Evolutionary conservation across 352 stramenopile species (phyloP).

Genomic region (Elongisporangium senticosum): DNA sequence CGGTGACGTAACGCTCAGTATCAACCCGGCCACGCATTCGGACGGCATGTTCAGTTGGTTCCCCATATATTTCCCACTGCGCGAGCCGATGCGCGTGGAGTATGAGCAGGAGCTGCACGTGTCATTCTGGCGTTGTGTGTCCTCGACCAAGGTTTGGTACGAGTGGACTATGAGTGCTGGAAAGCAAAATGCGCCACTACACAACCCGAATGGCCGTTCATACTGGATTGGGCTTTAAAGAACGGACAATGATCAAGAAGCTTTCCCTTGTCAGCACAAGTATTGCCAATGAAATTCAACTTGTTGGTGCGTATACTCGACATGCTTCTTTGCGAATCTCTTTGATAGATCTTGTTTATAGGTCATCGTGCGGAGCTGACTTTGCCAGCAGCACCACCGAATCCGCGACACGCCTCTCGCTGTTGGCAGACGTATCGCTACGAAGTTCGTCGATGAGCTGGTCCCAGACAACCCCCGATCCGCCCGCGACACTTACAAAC

Average conservation of each 20-base stretch:
- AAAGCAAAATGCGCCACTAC: constrained; percentile 72
- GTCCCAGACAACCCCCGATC: constrained; percentile 6
- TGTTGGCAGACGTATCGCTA: background rate
- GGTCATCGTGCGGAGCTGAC: background rate
- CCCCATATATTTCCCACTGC: constrained; percentile 97
- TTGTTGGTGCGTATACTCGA: background rate
- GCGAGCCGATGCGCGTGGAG: constrained; percentile 82
- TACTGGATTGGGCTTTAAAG: constrained; percentile 93
- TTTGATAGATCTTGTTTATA: background rate
- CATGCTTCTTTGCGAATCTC: background rate
- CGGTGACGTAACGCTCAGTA: constrained; percentile 91
- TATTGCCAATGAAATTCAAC: background rate
- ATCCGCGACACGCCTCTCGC: background rate
- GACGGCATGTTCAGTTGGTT: constrained; percentile 99
- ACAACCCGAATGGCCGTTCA: constrained; percentile 95
- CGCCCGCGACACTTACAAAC: constrained; percentile 33
- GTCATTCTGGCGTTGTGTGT: constrained; percentile 91
- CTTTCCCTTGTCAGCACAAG: background rate
- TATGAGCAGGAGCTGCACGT: constrained; percentile 77
- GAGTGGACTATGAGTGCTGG: constrained; percentile 91
- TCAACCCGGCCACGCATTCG: constrained; percentile 93
- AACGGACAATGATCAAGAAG: constrained; percentile 1
- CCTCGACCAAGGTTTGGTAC: constrained; percentile 95
- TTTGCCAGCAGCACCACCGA: background rate
- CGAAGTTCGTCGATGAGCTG: background rate